Evolutionary conservation across 1,284 basidiomycete genomes (phyloP), one percentile per base, ranked within the genome.

Genomic region (Rhodotorula mucilaginosa): DNA sequence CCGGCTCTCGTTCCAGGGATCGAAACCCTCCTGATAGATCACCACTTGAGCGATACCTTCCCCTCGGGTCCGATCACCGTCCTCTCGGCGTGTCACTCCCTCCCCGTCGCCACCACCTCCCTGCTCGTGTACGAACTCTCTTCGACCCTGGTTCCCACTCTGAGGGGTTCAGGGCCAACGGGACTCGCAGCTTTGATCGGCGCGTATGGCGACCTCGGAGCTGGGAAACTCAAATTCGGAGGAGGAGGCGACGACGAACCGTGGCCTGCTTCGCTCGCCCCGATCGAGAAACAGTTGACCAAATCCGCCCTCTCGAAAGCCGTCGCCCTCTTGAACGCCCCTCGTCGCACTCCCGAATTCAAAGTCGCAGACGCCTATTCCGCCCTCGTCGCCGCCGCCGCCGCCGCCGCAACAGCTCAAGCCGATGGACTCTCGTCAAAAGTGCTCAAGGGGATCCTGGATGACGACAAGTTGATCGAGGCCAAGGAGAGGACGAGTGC

Each of bases 51-150:
- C 21, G 51, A 48, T n/a, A 34, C 64, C 5, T 78, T 75, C 59
- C 76, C 77, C 4, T 65, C 66, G 6, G 70, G 59, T 26, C 34
- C 70, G 3, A 56, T 44, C 39, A 3, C 29, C 1, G 72, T 77
- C 57, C 64, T 78, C 3, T 69, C 68, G 15, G 77, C 77, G 1
- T 78, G 76, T 52, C 64, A 74, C 19, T 73, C 74, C 19, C 61
- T 73, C 58, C 77, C 77, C 31, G 75, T 78, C 58, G 69, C 73
- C 44, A 78, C 77, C 0, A 73, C 74, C n/a, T 76, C 76, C n/a
- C 61, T 78, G 34, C 69, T 78, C 39, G 67, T 73, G 13, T 78
- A 75, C 64, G 52, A 74, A 12, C 71, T 72, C 44, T 74, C 71
- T 52, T 68, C 57, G n/a, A 61, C 62, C n/a, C 67, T 72, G 44